Conservation (phyloP, 2,329 filamentous ascomycete species). For the Mollisia scopiformis region DNA sequence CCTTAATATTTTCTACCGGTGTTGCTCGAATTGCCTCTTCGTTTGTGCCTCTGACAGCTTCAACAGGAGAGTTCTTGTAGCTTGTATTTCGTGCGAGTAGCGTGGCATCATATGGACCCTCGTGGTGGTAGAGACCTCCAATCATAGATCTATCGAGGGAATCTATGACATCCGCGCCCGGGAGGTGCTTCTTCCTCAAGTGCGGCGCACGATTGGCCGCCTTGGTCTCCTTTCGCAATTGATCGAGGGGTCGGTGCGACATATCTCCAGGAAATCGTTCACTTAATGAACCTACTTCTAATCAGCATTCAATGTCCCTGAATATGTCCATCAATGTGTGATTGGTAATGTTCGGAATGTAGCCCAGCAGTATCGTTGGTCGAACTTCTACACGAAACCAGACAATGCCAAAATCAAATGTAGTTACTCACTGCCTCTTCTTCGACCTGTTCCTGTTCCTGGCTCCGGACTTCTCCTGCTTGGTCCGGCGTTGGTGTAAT, state of each 20-base stretch:
- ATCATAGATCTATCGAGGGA: slow-evolving; percentile 68
- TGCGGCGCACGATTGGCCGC: slow-evolving; percentile 69
- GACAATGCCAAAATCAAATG: background rate
- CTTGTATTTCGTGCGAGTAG: slow-evolving; percentile 73
- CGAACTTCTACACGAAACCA: background rate
- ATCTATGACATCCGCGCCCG: slow-evolving; percentile 79
- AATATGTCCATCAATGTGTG: background rate
- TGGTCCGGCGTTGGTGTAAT: slow-evolving; percentile 30
- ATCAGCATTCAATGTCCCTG: background rate
- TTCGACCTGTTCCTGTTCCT: slow-evolving; percentile 31
- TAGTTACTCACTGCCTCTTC: slow-evolving; percentile 41
- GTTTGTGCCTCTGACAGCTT: slow-evolving; percentile 75
- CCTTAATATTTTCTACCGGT: slow-evolving; percentile 74
- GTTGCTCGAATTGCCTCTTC: slow-evolving; percentile 79
- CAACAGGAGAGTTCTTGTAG: slow-evolving; percentile 68
- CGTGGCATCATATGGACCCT: slow-evolving; percentile 87
- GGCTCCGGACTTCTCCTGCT: slow-evolving; percentile 22
- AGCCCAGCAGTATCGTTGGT: background rate
- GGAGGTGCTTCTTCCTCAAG: slow-evolving; percentile 66
- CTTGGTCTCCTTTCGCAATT: slow-evolving; percentile 64
- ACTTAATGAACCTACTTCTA: slow-evolving; percentile 46
- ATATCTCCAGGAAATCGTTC: slow-evolving; percentile 67
- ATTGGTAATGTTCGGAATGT: background rate
- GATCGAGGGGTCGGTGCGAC: slow-evolving; percentile 68
- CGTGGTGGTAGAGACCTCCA: slow-evolving; percentile 78